Base-by-base conservation (phyloP, 371 early-diverging fungal species). In the Lichtheimia ornata region DNA sequence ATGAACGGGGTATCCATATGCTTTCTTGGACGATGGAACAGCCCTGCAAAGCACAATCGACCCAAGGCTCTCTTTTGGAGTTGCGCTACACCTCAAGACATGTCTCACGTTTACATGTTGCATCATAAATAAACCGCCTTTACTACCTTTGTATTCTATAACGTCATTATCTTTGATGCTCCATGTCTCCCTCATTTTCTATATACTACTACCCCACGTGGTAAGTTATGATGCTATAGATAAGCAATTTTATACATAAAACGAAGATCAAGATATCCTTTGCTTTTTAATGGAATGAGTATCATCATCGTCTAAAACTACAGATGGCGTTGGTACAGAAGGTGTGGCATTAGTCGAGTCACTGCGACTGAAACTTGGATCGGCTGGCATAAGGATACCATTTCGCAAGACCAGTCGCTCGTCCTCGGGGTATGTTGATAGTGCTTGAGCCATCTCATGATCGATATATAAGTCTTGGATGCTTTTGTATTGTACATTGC, bases 1-100 rank as follows among this genome's bases (percentile, higher is more conserved):
- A 73, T 77, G 74, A 65, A 66, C 44, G 76, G 75, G 9, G 68
- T 71, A 2, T 70, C 75, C 11, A 69, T 80, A 9, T 61, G 65
- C 13, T 80, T 67, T 52, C 53, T 80, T 13, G 73, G 75, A 0
- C 56, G 71, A 20, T 74, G 73, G 71, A 45, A 44, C n/a, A 17
- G 42, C 9, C 6, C n/a, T 24, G 60, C 40, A 18, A 47, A 53
- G 22, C 42, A 44, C 17, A 53, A 61, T 11, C 18, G 18, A 24
- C 5, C 47, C 17, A 30, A 52, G 27, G 63, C 63, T 24, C 42
- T 62, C 20, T 43, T 56, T 50, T 62, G 63, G 63, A 56, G 51
- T 17, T 62, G 63, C 30, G 50, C 57, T 20, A 47, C 54, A 12
- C 54, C 49, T 12, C 49, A 61, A 13, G 47, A 61, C 27, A 54